Conservation (phyloP, 2,329 filamentous ascomycete species). For the Paraphaeosphaeria sporulosa region DNA sequence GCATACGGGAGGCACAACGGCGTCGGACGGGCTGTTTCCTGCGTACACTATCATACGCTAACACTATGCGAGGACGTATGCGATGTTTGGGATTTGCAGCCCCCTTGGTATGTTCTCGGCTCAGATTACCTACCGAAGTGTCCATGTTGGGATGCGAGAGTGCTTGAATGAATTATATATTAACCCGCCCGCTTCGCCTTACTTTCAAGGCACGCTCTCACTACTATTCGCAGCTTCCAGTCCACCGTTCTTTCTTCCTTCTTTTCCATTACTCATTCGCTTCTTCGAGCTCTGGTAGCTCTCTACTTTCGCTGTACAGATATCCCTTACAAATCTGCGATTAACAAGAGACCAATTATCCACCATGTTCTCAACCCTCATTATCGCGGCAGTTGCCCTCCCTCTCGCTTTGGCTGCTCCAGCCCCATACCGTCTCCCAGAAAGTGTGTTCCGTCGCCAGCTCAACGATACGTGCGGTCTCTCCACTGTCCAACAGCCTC, state of each 20-base stretch:
- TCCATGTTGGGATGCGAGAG: constrained; percentile 1
- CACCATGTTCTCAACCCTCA: constrained; percentile 35
- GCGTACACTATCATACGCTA: constrained; percentile 23
- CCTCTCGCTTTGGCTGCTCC: constrained; percentile 35
- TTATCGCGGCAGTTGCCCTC: constrained; percentile 31
- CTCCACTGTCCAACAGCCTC: constrained; percentile 30
- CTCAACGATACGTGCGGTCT: constrained; percentile 36
- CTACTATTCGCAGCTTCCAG: constrained; percentile 10
- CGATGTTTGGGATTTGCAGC: constrained; percentile 22
- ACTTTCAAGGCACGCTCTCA: constrained; percentile 18
- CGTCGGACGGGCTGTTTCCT: constrained; percentile 15
- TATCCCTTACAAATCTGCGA: constrained; percentile 5
- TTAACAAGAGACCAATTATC: constrained; percentile 9
- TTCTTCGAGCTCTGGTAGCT: constrained; percentile 45
- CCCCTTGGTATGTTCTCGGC: constrained; percentile 6
- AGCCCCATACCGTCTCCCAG: constrained; percentile 26
- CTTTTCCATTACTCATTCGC: constrained; percentile 23
- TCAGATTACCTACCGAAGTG: constrained; percentile 23
- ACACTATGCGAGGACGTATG: constrained; percentile 21
- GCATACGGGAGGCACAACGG: constrained; percentile 18
- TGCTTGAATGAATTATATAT: constrained; percentile 25
- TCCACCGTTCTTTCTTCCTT: constrained; percentile 18
- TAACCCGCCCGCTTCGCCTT: constrained; percentile 17
- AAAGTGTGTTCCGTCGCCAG: constrained; percentile 24
- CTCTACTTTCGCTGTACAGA: constrained; percentile 22